phyloP scores from a whole-genome alignment of 108 stramenopile species.

The Pseudonitzschia delicatissima region DNA sequence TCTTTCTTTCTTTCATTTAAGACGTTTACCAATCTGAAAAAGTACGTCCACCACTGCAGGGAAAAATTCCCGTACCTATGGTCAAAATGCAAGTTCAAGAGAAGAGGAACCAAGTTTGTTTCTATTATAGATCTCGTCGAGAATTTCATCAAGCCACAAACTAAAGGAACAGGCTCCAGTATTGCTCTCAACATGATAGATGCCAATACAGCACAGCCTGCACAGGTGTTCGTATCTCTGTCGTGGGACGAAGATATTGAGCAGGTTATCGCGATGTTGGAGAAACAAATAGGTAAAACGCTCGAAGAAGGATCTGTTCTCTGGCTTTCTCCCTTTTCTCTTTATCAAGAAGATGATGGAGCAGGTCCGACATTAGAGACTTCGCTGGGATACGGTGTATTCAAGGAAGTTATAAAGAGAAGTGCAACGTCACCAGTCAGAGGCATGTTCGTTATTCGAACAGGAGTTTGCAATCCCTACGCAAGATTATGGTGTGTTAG shows the following conservation, averaged over 20 bases:
- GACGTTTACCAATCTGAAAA: background rate
- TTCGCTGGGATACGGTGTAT: background rate
- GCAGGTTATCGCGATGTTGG: background rate
- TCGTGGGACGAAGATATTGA: background rate
- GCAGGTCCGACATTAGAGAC: background rate
- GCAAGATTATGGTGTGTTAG: slow-evolving; percentile 7
- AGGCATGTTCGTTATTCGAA: slow-evolving; percentile 7
- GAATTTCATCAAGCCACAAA: background rate
- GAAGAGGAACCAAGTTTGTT: background rate
- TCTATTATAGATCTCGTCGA: background rate
- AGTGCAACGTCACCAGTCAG: too few species aligned
- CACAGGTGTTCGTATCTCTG: slow-evolving; percentile 1
- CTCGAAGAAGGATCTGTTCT: background rate
- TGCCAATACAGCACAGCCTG: background rate
- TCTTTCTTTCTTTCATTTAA: too few species aligned
- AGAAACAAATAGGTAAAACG: background rate
- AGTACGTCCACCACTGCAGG: background rate
- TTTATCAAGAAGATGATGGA: background rate
- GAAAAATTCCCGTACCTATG: background rate
- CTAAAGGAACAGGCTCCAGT: background rate
- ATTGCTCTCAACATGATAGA: slow-evolving; percentile 8
- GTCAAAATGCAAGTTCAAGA: background rate
- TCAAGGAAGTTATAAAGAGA: background rate
- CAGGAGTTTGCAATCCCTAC: background rate
- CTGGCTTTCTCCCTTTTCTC: background rate